A percentile compares a stretch with the other conserved stretches of the same genome.
These are phyloP conservation scores for Malassezia globosa DNA, from an alignment of 1,284 basidiomycete genomes.

Conservation along the genomic window DNA sequence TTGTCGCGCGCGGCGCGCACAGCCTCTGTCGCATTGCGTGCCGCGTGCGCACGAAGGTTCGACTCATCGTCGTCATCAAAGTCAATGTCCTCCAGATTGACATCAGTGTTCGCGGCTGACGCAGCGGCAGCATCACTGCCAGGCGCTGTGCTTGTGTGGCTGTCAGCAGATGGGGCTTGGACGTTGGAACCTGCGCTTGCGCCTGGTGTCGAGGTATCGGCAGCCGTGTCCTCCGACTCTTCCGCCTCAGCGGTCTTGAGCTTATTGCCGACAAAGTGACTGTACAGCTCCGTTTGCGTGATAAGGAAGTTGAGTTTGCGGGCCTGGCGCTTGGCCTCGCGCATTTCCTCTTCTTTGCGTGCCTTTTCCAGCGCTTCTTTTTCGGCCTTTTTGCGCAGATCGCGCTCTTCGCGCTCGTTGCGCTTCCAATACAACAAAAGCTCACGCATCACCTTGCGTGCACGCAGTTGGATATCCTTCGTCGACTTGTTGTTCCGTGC, in stretches of 20 bases:
- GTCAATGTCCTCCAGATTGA: conserved; percentile 65
- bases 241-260: conserved; percentile 89
- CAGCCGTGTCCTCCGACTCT: conserved; percentile 56
- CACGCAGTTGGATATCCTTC: conserved; percentile 79
- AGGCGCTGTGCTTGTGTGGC: conserved; percentile 49
- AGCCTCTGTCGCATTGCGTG: conserved; percentile 78
- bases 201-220: conserved; percentile 19
- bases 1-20: conserved; percentile 68
- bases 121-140: conserved; percentile 56
- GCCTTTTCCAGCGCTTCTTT: conserved; percentile 53
- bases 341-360: conserved; percentile 87
- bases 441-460: conserved; percentile 65
- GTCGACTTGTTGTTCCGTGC: conserved; percentile 67
- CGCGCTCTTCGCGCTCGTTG: conserved; percentile 83
- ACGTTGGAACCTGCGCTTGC: conserved; percentile 1
- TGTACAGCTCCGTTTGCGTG: conserved; percentile 97
- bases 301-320: conserved; percentile 98
- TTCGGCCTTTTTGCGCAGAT: conserved; percentile 83
- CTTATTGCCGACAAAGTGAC: conserved; percentile 97
- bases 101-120: conserved; percentile 25
- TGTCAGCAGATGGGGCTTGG: conserved; percentile 20
- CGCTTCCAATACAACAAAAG: conserved; percentile 97
- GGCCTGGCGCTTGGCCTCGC: conserved; percentile 86
- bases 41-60: conserved; percentile 78
- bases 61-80: conserved; percentile 91